A percentile compares a stretch with the other conserved stretches of the same genome.
These are phyloP conservation scores for Pseudocercospora macadamiae DNA, from an alignment of 2,329 filamentous ascomycete genomes.

Conservation along the genomic window DNA sequence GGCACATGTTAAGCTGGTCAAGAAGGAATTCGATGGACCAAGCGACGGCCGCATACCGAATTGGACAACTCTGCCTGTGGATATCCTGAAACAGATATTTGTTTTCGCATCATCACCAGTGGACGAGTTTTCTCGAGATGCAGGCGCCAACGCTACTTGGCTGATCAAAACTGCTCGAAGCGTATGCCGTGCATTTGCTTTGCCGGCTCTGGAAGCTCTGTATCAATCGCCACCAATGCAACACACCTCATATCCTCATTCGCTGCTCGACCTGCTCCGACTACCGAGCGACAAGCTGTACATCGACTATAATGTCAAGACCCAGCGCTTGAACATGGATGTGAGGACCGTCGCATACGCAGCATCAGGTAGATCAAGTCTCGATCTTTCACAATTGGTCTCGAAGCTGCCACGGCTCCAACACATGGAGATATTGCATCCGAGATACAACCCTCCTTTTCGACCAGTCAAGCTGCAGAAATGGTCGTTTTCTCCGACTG, in stretches of 20 bases:
- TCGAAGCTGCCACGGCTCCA: slow-evolving; percentile 67
- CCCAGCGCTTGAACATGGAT: slow-evolving; percentile 71
- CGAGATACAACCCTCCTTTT: slow-evolving; percentile 69
- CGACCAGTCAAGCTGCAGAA: slow-evolving; percentile 56
- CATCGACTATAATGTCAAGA: slow-evolving; percentile 69
- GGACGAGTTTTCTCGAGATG: slow-evolving; percentile 26
- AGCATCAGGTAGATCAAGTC: slow-evolving; percentile 56
- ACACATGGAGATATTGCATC: slow-evolving; percentile 72
- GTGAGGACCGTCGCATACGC: slow-evolving; percentile 61
- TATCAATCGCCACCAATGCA: slow-evolving; percentile 38
- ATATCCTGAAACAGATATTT: slow-evolving; percentile 41
- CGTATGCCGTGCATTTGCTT: slow-evolving; percentile 38
- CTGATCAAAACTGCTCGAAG: slow-evolving; percentile 37
- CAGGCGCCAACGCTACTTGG: slow-evolving; percentile 36
- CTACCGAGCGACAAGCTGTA: slow-evolving; percentile 32
- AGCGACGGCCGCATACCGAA: slow-evolving; percentile 38
- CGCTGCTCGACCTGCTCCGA: slow-evolving; percentile 36
- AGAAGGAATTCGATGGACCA: slow-evolving; percentile 33
- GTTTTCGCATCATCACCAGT: slow-evolving; percentile 36
- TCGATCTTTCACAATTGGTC: slow-evolving; percentile 63
- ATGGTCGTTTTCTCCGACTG: slow-evolving; percentile 67
- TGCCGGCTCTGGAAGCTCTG: slow-evolving; percentile 42
- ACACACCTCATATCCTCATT: slow-evolving; percentile 35
- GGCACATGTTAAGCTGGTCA: slow-evolving; percentile 24
- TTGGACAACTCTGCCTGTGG: slow-evolving; percentile 40